phyloP scores from a whole-genome alignment of 805 yeast genomes.

The Yamadazyma nakazawae region DNA sequence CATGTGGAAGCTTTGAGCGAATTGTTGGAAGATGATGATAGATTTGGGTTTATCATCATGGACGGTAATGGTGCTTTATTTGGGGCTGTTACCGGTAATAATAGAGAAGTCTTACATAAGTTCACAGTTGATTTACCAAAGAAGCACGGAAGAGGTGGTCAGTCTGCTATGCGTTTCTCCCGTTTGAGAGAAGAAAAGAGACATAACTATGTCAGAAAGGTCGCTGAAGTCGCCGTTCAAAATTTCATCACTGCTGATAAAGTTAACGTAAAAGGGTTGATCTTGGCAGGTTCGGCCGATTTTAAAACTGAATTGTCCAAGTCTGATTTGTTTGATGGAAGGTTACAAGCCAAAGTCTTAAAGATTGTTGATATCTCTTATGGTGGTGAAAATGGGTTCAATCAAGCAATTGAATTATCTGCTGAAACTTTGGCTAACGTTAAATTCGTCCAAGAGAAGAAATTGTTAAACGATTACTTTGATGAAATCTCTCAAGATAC shows the following conservation, averaged over 20 bases:
- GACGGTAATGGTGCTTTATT: slow-evolving; percentile 98
- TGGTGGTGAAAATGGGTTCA: slow-evolving; percentile 99
- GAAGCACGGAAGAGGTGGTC: slow-evolving; percentile 99
- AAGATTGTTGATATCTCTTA: slow-evolving; percentile 95
- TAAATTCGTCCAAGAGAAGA: slow-evolving; percentile 97
- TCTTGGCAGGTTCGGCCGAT: slow-evolving; percentile 98
- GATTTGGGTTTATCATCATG: slow-evolving; percentile 97
- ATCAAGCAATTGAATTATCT: slow-evolving; percentile 97
- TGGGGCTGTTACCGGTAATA: slow-evolving; percentile 94
- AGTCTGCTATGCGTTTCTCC: slow-evolving; percentile 98
- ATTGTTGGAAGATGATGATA: slow-evolving; percentile 90
- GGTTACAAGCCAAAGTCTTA: slow-evolving; percentile 82
- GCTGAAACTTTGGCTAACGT: slow-evolving; percentile 97
- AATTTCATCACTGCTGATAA: slow-evolving; percentile 93
- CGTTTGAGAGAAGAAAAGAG: slow-evolving; percentile 99
- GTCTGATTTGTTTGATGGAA: slow-evolving; percentile 89
- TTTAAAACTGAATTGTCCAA: slow-evolving; percentile 92
- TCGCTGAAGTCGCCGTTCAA: slow-evolving; percentile 97
- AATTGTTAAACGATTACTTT: slow-evolving; percentile 84
- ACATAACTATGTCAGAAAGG: slow-evolving; percentile 97
- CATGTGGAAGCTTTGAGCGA: slow-evolving; percentile 97
- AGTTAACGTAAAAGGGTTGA: slow-evolving; percentile 89
- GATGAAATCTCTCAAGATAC: slow-evolving; percentile 97
- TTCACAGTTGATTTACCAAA: slow-evolving; percentile 96
- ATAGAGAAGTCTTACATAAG: slow-evolving; percentile 93